Percentiles rank a stretch among this genome's conserved stretches.
These are phyloP conservation scores for Saprolegnia parasitica DNA, from an alignment of 352 stramenopile genomes.

Conservation along the genomic window DNA sequence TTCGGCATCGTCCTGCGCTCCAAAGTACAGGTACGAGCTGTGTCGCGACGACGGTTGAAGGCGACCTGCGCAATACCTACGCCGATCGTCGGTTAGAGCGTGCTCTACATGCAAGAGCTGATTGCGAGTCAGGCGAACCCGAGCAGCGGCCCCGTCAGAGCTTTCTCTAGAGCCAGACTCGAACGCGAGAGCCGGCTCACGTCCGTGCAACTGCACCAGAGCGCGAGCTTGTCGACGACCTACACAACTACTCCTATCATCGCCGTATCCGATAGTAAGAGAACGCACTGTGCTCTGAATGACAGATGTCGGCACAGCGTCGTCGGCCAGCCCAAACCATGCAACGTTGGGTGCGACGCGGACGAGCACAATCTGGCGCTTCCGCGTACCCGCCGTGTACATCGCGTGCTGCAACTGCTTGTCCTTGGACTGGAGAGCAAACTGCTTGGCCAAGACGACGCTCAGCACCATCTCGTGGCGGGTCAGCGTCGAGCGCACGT, in stretches of 20 bases:
- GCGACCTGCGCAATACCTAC: slow-evolving; percentile 15
- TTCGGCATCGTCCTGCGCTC: not conserved
- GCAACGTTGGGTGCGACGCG: not conserved
- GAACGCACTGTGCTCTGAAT: not conserved
- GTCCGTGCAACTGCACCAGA: not conserved
- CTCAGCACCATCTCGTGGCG: slow-evolving; percentile 3
- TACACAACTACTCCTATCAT: too few relatives aligned
- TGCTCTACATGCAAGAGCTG: not conserved
- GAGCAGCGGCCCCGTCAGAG: not conserved
- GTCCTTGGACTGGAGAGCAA: not conserved
- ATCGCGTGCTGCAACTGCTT: not conserved
- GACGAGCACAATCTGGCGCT: not conserved
- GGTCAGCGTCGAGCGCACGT: not conserved
- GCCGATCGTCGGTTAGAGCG: not conserved
- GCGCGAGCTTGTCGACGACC: not conserved
- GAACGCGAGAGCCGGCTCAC: not conserved
- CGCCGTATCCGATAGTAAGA: too few relatives aligned
- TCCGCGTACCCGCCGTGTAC: not conserved
- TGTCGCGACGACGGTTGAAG: not conserved
- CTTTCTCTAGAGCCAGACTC: not conserved
- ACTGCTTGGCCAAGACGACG: not conserved
- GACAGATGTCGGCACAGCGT: not conserved
- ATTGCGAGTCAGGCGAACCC: not conserved
- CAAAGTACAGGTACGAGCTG: slow-evolving; percentile 8
- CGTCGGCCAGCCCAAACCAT: slow-evolving; percentile 5